A percentile compares a stretch with the other conserved stretches of the same genome.
Conservation (phyloP, 306 rosid species). For the Citrullus mucosospermus region DNA sequence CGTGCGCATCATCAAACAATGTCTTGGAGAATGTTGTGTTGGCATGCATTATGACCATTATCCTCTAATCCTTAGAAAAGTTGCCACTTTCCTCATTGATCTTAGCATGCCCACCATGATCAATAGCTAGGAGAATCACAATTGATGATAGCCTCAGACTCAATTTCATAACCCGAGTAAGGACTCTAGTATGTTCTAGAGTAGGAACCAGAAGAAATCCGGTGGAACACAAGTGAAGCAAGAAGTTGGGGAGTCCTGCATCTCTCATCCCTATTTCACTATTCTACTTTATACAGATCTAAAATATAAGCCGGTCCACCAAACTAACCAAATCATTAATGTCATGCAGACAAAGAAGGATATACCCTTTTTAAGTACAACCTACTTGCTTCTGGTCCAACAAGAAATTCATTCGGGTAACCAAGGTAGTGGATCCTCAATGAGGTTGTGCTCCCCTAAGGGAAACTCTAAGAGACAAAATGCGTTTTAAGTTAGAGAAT, state of each 20-base stretch:
- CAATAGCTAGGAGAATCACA: not conserved
- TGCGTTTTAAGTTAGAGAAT: not conserved
- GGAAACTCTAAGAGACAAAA: not conserved
- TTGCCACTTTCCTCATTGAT: not conserved
- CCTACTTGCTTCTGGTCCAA: not conserved
- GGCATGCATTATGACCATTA: not conserved
- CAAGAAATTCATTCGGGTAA: not conserved
- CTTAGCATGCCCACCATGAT: not conserved
- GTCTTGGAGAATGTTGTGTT: not conserved
- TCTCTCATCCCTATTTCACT: not conserved
- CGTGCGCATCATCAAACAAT: conserved; percentile 10
- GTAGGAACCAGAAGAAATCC: not conserved
- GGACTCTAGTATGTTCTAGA: not conserved
- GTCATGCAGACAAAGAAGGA: not conserved
- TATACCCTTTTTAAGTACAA: not conserved
- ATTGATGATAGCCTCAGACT: not conserved
- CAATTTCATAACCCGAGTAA: not conserved
- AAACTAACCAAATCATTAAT: not conserved
- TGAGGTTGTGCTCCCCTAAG: not conserved
- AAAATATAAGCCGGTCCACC: not conserved
- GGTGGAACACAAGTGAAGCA: not conserved
- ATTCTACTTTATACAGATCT: not conserved
- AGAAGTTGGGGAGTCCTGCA: not conserved
- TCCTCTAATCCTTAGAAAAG: not conserved
- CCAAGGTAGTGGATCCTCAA: not conserved